Percentiles rank a stretch among this genome's conserved stretches.
Conservation (phyloP, 768 basidiomycete species). For the Kwoniella bestiolae region DNA sequence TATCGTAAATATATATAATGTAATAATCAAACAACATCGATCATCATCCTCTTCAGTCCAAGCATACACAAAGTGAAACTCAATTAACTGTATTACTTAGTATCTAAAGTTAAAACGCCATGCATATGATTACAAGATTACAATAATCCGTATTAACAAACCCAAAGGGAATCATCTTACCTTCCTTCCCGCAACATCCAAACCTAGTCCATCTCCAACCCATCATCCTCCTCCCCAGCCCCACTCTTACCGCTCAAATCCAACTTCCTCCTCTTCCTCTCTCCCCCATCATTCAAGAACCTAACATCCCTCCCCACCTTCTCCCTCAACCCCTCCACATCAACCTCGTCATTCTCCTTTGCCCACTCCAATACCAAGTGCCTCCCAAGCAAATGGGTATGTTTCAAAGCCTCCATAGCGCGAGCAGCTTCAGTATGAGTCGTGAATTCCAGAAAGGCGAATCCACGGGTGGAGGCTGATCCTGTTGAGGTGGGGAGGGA, state of each 20-base stretch:
- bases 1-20: too few species aligned
- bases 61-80: too few species aligned
- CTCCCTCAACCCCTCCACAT: slow-evolving; percentile 73
- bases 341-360: slow-evolving; percentile 66
- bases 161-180: not conserved
- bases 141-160: not conserved
- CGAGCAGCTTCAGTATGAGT: slow-evolving; percentile 87
- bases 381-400: slow-evolving; percentile 93
- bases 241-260: slow-evolving; percentile 30
- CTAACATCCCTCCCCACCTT: slow-evolving; percentile 77
- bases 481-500: slow-evolving; percentile 70
- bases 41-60: too few species aligned
- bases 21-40: too few species aligned
- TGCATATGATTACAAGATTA: too few species aligned
- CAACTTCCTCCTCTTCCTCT: slow-evolving; percentile 51
- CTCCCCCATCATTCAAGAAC: slow-evolving; percentile 59
- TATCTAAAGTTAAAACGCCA: too few species aligned
- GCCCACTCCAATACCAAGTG: slow-evolving; percentile 97
- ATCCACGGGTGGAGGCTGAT: slow-evolving; percentile 67
- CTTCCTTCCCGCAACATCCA: not conserved
- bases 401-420: slow-evolving; percentile 80
- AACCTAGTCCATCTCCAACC: slow-evolving; percentile 32
- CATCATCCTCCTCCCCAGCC: slow-evolving; percentile 42
- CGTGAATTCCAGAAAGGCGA: slow-evolving; percentile 94
- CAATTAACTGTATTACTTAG: too few species aligned